These are phyloP conservation scores for Rhododendron simsii DNA, from an alignment of 148 eudicot genomes.

Conservation along the genomic window DNA sequence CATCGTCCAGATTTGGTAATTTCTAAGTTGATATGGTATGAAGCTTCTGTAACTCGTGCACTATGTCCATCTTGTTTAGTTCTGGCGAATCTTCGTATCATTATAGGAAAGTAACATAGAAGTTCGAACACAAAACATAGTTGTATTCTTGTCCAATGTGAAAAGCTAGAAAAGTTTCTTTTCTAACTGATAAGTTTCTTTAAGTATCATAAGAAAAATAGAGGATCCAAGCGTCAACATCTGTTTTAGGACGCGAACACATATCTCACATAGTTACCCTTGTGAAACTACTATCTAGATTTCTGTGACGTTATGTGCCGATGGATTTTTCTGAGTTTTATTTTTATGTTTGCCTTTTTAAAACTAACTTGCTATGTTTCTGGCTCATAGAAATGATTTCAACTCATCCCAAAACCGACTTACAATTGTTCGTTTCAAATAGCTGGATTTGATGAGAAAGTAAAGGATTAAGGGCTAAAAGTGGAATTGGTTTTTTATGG, in stretches of 20 bases:
- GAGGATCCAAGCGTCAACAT: background rate
- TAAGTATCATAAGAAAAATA: background rate
- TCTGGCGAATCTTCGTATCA: background rate
- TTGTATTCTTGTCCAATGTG: background rate
- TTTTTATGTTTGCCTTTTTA: too few relatives aligned
- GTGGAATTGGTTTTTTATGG: too few relatives aligned
- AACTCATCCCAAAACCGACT: too few relatives aligned
- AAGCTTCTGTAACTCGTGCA: background rate
- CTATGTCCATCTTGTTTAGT: background rate
- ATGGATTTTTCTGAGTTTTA: background rate
- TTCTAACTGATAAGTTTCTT: background rate
- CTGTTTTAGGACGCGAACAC: background rate
- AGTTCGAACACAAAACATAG: too few relatives aligned
- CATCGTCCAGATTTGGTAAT: constrained; percentile 24
- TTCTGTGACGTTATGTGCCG: background rate
- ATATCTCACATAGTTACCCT: background rate
- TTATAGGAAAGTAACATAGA: background rate
- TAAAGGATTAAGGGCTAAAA: too few relatives aligned
- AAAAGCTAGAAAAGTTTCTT: background rate
- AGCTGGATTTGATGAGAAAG: too few relatives aligned
- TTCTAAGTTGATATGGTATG: constrained; percentile 69
- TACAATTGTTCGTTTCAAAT: too few relatives aligned
- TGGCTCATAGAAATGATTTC: too few relatives aligned
- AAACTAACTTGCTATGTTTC: too few relatives aligned
- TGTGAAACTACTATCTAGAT: background rate